phyloP scores from a whole-genome alignment of 345 rosid genomes.

The Passiflora organensis region DNA sequence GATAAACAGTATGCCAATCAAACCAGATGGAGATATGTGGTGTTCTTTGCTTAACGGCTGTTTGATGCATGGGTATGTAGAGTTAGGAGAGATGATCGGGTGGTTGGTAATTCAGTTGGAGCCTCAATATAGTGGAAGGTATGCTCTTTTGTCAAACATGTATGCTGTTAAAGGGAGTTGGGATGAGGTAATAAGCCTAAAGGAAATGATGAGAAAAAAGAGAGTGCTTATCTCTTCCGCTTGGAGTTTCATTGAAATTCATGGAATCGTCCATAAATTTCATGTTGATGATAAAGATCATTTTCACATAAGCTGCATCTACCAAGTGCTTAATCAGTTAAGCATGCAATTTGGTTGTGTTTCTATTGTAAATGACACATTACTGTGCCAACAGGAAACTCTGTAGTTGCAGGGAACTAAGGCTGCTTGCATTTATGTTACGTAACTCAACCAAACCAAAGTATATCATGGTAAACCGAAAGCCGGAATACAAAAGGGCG shows the following conservation, averaged over 20 bases:
- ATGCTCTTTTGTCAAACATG: constrained; percentile 25
- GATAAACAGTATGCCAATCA: constrained; percentile 28
- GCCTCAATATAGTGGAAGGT: constrained; percentile 31
- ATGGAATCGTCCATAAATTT: constrained; percentile 27
- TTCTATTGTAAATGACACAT: too few species aligned
- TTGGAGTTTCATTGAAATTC: constrained; percentile 35
- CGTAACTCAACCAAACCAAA: too few species aligned
- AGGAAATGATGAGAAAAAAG: constrained; percentile 24
- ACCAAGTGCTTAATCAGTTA: constrained; percentile 5
- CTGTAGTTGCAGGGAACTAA: too few species aligned
- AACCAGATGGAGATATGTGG: constrained; percentile 35
- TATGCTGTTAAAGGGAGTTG: constrained; percentile 30
- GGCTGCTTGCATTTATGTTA: too few species aligned
- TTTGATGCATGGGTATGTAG: constrained; percentile 20
- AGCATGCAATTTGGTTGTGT: neutral
- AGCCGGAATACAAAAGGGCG: too few species aligned
- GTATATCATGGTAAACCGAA: too few species aligned
- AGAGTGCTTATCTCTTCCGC: constrained; percentile 15
- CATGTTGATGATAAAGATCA: constrained; percentile 20
- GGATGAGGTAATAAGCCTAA: constrained; percentile 28
- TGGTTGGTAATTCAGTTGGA: constrained; percentile 28
- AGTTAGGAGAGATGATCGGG: constrained; percentile 19
- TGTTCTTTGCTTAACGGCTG: constrained; percentile 36
- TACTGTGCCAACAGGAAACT: too few species aligned
- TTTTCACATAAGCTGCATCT: neutral